phyloP scores from a whole-genome alignment of 176 grass and related monocot species.

The Oryza australiensis region DNA sequence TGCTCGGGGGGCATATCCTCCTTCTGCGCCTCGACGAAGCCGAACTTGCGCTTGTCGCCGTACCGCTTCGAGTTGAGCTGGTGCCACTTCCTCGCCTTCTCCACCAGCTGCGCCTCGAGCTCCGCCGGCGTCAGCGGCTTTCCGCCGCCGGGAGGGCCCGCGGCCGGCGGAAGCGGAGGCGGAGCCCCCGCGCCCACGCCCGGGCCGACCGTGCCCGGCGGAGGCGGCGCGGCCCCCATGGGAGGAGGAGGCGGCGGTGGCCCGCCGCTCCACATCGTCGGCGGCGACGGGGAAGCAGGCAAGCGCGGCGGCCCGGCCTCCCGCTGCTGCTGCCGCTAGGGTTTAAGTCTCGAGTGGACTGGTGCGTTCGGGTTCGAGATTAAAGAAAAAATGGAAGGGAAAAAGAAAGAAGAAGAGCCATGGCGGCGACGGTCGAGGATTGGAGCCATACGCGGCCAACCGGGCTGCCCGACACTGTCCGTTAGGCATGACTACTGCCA shows the following conservation, averaged over 20 bases:
- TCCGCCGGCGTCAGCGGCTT: conserved; percentile 65
- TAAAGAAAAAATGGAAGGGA: not conserved
- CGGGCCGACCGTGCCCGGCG: conserved; percentile 35
- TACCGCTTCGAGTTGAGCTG: conserved; percentile 99
- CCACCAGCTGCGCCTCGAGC: conserved; percentile 89
- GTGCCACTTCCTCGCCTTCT: conserved; percentile 99
- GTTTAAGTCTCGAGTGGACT: not conserved
- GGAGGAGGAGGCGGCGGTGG: conserved; percentile 34
- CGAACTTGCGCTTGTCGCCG: conserved; percentile 98
- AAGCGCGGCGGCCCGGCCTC: not conserved
- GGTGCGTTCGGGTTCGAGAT: conserved; percentile 19
- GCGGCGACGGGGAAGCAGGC: not conserved
- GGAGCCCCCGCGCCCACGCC: not conserved
- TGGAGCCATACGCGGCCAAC: no score
- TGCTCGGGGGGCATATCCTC: conserved; percentile 99
- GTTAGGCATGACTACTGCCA: no score
- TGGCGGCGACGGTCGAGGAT: not conserved
- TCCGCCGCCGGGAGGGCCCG: conserved; percentile 40
- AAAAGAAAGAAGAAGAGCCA: not conserved
- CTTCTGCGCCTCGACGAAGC: conserved; percentile 98
- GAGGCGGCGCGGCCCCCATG: conserved; percentile 50
- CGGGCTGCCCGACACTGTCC: no score
- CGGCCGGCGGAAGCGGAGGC: conserved; percentile 60
- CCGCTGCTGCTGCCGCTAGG: conserved; percentile 39
- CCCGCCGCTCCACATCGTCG: conserved; percentile 58